Evolutionary conservation across 148 eudicot genomes (phyloP).

Genomic region (Rhododendron simsii): DNA sequence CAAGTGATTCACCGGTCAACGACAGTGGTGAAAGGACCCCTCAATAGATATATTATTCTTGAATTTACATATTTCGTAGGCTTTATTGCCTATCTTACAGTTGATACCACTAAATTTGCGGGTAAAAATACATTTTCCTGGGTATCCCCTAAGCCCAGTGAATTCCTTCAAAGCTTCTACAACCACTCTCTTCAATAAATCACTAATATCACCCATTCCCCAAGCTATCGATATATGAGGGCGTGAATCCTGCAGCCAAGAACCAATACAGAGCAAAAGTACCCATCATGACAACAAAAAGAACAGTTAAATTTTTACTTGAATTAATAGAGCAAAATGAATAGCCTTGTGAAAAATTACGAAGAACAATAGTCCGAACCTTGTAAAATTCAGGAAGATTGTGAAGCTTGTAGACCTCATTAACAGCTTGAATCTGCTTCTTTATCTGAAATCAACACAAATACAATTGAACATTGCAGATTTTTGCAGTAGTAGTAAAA

Average conservation of each 20-base stretch:
- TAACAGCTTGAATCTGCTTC: constrained; percentile 74
- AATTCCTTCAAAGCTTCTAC: constrained; percentile 51
- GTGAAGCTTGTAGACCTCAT: constrained; percentile 80
- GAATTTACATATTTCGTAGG: constrained; percentile 57
- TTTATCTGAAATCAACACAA: constrained; percentile 46
- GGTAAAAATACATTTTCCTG: constrained; percentile 46
- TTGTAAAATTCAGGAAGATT: constrained; percentile 90
- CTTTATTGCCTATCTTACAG: constrained; percentile 74
- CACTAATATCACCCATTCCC: constrained; percentile 60
- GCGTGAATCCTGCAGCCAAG: constrained; percentile 54
- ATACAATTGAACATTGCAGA: neutral
- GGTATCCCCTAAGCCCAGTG: constrained; percentile 14
- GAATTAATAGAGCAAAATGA: neutral
- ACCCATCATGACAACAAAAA: neutral
- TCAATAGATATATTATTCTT: constrained; percentile 22
- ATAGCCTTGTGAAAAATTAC: neutral
- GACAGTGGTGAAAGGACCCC: neutral
- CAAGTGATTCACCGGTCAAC: neutral
- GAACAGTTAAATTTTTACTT: neutral
- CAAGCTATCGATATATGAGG: constrained; percentile 86
- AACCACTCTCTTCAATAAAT: constrained; percentile 41
- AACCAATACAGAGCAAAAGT: neutral
- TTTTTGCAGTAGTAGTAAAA: neutral
- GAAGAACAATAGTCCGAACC: constrained; percentile 28
- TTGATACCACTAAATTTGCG: constrained; percentile 59